Evolutionary conservation across 768 basidiomycete genomes (phyloP), one percentile per base, ranked within the genome.

Genomic region (Boletus vinaceobasis): DNA sequence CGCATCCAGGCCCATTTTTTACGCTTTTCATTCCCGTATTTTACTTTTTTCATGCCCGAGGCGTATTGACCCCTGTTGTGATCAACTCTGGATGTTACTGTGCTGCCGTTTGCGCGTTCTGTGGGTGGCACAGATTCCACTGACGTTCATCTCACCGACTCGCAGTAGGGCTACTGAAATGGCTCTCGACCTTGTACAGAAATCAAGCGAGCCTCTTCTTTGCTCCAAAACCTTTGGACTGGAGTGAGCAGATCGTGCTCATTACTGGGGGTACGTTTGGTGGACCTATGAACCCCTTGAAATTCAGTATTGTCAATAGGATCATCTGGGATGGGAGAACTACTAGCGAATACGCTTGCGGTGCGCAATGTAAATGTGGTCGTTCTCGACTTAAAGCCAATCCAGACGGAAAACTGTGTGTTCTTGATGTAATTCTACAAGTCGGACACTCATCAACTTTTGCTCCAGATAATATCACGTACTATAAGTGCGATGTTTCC

Each of bases 401-500:
- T 89, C 43, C 73, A 81, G 14, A 86, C 85, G 7, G 86, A 91
- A 68, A 89, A 91, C 58, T 80, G 91, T 93, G 53, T 56, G 83
- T 65, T 15, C 21, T 48, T 23, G 47, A 17, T 43, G 35, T 46
- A 8, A 9, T 51, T 23, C 17, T 44, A 2, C 35, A 6, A 36
- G 21, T 31, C 33, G 23, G 38, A 31, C 26, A 15, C 40, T 56
- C 40, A 54, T 42, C 31, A 43, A 61, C 17, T 51, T 48, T 15
- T 44, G 27, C 51, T 50, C 26, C 56, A 91, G 90, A 86, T 66
- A 90, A 89, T 58, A 86, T 98, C 63, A 72, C 75, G 3, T 93
- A 84, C 69, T 97, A 94, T 70, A 81, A 90, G 66, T 98, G 96
- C 60, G 93, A 99, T 66, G 84, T 99, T 19, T 90, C 93, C 0